Evolutionary conservation across 768 basidiomycete genomes (phyloP).

Genomic region (Sporobolomyces pararoseus): DNA sequence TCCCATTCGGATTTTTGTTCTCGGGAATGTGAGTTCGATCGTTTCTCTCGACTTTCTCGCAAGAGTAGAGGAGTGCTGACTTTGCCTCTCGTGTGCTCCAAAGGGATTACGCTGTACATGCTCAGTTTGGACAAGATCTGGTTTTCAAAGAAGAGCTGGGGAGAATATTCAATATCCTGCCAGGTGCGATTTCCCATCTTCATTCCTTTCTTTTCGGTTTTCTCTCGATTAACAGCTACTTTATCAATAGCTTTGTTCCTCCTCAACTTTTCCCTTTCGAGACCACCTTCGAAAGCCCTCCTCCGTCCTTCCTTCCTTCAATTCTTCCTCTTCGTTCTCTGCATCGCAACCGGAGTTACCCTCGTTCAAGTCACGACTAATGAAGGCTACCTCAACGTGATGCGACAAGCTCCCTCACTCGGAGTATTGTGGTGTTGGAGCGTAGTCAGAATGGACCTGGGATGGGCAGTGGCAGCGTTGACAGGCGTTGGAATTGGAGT

Average conservation of each 20-base stretch:
- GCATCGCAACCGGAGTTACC: slow-evolving; percentile 18
- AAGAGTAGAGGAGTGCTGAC: not conserved
- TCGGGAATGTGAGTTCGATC: slow-evolving; percentile 36
- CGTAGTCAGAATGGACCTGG: slow-evolving; percentile 34
- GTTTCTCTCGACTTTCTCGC: not conserved
- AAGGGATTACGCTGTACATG: slow-evolving; percentile 39
- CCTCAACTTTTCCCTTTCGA: slow-evolving; percentile 30
- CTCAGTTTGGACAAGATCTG: slow-evolving; percentile 32
- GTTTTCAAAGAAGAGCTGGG: slow-evolving; percentile 1
- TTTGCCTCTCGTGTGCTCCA: too few relatives aligned
- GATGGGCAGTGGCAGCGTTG: slow-evolving; percentile 16
- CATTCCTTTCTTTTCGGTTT: too few relatives aligned
- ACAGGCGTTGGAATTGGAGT: slow-evolving; percentile 21
- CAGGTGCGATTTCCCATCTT: slow-evolving; percentile 3
- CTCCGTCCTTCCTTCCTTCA: slow-evolving; percentile 16
- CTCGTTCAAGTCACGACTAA: slow-evolving; percentile 30
- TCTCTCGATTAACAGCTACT: not conserved
- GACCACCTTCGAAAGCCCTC: slow-evolving; percentile 6
- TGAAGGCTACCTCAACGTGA: slow-evolving; percentile 29
- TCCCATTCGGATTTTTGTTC: slow-evolving; percentile 40
- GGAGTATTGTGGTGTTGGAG: slow-evolving; percentile 39
- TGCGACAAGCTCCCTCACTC: slow-evolving; percentile 28
- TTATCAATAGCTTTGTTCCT: slow-evolving; percentile 22
- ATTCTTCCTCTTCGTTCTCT: slow-evolving; percentile 24
- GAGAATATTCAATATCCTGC: slow-evolving; percentile 30